Conservation (phyloP, 768 basidiomycete species). For the Boletales sp. region DNA sequence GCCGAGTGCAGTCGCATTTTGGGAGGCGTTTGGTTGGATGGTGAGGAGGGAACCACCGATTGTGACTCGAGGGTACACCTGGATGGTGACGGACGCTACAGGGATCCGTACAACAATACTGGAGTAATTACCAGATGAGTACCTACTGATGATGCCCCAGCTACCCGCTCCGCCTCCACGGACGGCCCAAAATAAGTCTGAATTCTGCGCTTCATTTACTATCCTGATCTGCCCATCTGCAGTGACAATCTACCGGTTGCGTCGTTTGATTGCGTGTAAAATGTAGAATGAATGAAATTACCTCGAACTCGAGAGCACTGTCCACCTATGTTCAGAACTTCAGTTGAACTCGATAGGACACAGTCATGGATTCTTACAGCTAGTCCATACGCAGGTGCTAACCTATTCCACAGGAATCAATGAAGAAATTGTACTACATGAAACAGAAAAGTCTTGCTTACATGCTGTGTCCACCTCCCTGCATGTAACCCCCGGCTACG, state of each 20-base stretch:
- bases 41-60: slow-evolving; percentile 13
- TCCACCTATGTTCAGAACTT: slow-evolving; percentile 33
- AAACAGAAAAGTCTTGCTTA: slow-evolving; percentile 4
- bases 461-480: slow-evolving; percentile 47
- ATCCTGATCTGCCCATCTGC: slow-evolving; percentile 37
- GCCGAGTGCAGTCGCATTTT: slow-evolving; percentile 11
- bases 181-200: slow-evolving; percentile 53
- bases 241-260: slow-evolving; percentile 33
- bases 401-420: not conserved
- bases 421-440: not conserved
- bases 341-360: too few species aligned
- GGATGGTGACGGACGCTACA: slow-evolving; percentile 18
- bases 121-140: too few species aligned
- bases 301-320: slow-evolving; percentile 42
- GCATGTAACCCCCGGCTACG: slow-evolving; percentile 45
- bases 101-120: not conserved
- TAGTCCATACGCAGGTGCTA: slow-evolving; percentile 42
- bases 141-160: slow-evolving; percentile 41
- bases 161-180: slow-evolving; percentile 53
- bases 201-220: slow-evolving; percentile 39
- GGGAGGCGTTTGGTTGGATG: slow-evolving; percentile 7
- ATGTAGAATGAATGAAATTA: not conserved
- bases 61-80: slow-evolving; percentile 4
- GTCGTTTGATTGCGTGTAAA: not conserved
- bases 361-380: slow-evolving; percentile 23